phyloP scores from a whole-genome alignment of 805 yeast species.

The Candida endomychidarum region DNA sequence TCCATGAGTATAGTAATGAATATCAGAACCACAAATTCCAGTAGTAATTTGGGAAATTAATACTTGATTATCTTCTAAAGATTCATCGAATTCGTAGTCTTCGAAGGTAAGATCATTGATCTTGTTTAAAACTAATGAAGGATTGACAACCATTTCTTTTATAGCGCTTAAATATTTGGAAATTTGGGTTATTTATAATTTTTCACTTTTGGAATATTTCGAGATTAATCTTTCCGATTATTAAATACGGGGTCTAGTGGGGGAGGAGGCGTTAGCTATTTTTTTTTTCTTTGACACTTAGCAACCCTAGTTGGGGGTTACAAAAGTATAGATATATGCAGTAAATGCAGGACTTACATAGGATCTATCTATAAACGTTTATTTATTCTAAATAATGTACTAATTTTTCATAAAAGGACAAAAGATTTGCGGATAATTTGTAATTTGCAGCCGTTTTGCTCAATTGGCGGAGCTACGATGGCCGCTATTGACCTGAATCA shows the following conservation, averaged over 20 bases:
- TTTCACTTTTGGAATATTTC: conserved; percentile 1
- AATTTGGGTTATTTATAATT: conserved; percentile 3
- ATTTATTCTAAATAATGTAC: too few relatives aligned
- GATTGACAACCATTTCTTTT: conserved; percentile 31
- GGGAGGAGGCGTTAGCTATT: neutral
- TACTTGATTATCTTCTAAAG: conserved; percentile 65
- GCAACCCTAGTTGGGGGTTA: too few relatives aligned
- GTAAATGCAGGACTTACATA: too few relatives aligned
- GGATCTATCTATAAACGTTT: too few relatives aligned
- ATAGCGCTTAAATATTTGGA: conserved; percentile 3
- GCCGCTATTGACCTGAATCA: too few relatives aligned
- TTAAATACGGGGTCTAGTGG: conserved; percentile 8
- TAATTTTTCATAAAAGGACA: too few relatives aligned
- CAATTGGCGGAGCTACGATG: too few relatives aligned
- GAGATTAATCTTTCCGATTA: conserved; percentile 12
- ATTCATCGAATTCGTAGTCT: conserved; percentile 63
- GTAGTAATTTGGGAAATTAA: conserved; percentile 75
- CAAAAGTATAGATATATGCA: neutral
- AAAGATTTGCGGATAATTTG: too few relatives aligned
- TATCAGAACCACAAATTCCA: conserved; percentile 87
- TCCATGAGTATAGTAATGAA: conserved; percentile 80
- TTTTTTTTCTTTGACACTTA: too few relatives aligned
- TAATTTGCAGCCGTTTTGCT: too few relatives aligned
- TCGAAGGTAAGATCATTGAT: conserved; percentile 65
- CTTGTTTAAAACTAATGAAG: conserved; percentile 63